Base-by-base conservation (phyloP, 352 stramenopile genomes). In the Globisporangium cystogenes region DNA sequence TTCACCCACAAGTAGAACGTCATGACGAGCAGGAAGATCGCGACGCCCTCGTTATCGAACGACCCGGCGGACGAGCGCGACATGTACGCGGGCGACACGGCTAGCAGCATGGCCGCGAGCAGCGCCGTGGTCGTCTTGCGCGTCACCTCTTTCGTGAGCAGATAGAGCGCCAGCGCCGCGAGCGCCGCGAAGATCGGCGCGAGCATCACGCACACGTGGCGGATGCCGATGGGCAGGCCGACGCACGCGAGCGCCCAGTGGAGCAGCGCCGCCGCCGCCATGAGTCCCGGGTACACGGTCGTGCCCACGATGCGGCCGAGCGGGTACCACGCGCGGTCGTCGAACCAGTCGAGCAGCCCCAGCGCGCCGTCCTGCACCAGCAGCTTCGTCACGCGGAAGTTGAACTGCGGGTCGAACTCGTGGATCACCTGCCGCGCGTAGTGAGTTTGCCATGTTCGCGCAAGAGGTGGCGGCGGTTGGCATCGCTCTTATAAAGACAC, bases 21-120 rank as follows among this genome's bases (percentile, higher is more conserved):
- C 44, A 98, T 68, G 31, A 98, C 85, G 69, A 99, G 95, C 29
- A 98, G 84, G 57, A 98, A 98, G 57, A 99, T 98, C 5, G 97
- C 97, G 23, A 99, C 87, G 61, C 81, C 90, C 72, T 99, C 97
- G 65, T 99, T 99, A 67, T 99, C 97, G 60, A 98, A 99, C 14
- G 93, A 97, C 14, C 97, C 97, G 6, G 91, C 97, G 3, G 98
- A 95, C 21, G 88, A 98, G n/a, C 96, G 81, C 59, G 97, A 96
- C 51, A 99, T 93, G 76, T 99, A 98, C 26, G 96, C 95, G 2
- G 97, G 97, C n/a, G 98, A 93, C 40, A 99, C 82, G 29, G 75
- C 86, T 60, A 99, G 94, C 52, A 99, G 88, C 54, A 86, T 84
- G 12, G 96, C 85, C 0, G 94, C 92, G 51, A 95, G 79, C 26